Conservation (phyloP, 805 yeast species). For the Nakazawaea wyomingensis region DNA sequence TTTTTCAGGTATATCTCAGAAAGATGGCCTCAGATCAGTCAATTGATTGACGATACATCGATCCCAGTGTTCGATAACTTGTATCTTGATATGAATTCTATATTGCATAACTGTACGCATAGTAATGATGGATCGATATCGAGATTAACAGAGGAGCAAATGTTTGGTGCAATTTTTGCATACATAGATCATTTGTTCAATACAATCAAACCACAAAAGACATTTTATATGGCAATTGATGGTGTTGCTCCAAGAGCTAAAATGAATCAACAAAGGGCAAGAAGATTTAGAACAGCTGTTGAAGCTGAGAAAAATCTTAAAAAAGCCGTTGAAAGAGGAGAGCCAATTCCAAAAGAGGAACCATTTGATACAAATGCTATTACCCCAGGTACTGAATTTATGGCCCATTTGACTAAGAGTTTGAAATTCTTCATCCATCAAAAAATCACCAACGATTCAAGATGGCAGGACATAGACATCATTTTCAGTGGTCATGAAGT, state of each 20-base stretch:
- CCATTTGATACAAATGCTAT: conserved; percentile 90
- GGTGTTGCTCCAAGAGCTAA: conserved; percentile 99
- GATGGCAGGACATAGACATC: conserved; percentile 76
- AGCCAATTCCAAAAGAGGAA: conserved; percentile 71
- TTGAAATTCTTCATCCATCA: conserved; percentile 84
- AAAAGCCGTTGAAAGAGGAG: conserved; percentile 71
- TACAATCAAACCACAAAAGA: conserved; percentile 78
- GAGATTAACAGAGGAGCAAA: conserved; percentile 81
- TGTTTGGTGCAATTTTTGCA: conserved; percentile 86
- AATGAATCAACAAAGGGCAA: conserved; percentile 95
- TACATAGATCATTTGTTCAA: conserved; percentile 92
- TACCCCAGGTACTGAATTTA: conserved; percentile 96
- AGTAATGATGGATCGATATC: conserved; percentile 58
- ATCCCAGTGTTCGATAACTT: conserved; percentile 93
- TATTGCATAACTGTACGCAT: conserved; percentile 90
- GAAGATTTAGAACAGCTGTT: conserved; percentile 90
- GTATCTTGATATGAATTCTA: conserved; percentile 96
- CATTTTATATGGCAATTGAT: conserved; percentile 94
- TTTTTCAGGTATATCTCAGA: conserved; percentile 95
- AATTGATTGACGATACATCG: conserved; percentile 71
- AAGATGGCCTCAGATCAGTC: conserved; percentile 97
- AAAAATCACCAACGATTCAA: conserved; percentile 78
- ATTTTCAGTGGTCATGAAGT: conserved; percentile 91
- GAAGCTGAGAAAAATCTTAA: conserved; percentile 80
- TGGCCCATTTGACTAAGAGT: conserved; percentile 81